Percentiles rank a stretch among this genome's conserved stretches.
Conservation (phyloP, 345 rosid genomes). For the Pelargonium nanum region DNA sequence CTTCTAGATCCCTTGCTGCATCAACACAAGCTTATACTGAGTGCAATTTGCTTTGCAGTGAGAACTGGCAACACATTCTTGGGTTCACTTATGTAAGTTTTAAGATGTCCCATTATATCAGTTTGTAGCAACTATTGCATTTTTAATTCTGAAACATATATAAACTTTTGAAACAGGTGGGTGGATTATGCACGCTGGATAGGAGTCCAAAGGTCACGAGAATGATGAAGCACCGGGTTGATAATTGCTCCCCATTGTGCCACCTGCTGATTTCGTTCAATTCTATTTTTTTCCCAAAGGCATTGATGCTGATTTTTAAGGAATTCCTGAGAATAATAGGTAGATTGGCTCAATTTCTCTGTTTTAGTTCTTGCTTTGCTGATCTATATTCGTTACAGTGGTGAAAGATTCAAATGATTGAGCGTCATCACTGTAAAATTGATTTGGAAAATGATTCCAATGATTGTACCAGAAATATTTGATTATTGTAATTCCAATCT, state of each 20-base stretch:
- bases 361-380: too few species aligned
- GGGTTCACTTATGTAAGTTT: constrained; percentile 62
- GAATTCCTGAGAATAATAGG: neutral
- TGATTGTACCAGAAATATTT: too few species aligned
- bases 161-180: constrained; percentile 38
- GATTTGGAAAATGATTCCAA: too few species aligned
- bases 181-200: constrained; percentile 63
- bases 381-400: too few species aligned
- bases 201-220: constrained; percentile 31
- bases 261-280: neutral
- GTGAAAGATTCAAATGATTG: too few species aligned
- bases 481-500: too few species aligned
- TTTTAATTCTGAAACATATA: neutral
- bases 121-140: neutral
- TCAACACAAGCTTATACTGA: constrained; percentile 40
- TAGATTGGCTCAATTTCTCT: neutral
- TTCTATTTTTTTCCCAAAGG: neutral
- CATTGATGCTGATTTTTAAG: neutral
- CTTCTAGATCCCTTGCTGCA: constrained; percentile 59
- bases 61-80: constrained; percentile 77
- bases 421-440: too few species aligned
- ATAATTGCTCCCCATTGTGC: neutral
- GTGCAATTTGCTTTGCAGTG: constrained; percentile 55
- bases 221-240: neutral
- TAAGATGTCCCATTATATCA: neutral